A percentile compares a stretch with the other conserved stretches of the same genome.
Conservation (phyloP, 2,329 filamentous ascomycete species). For the Fusarium mundagurra region DNA sequence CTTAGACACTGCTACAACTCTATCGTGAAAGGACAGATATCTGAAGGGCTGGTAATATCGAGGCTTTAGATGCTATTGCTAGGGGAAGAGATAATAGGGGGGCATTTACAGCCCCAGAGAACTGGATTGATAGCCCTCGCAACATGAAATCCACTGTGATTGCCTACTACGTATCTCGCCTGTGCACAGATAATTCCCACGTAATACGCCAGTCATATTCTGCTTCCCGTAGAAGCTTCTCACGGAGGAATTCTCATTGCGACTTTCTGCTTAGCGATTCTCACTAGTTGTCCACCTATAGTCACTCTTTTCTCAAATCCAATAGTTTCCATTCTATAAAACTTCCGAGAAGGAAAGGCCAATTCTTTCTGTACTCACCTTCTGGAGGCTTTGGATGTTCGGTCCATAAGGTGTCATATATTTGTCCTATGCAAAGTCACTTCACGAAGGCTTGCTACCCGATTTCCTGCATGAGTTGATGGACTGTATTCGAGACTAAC, state of each 20-base stretch:
- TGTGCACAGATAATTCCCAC: background rate
- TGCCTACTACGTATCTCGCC: background rate
- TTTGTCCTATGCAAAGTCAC: background rate
- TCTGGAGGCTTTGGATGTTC: background rate
- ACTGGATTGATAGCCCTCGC: background rate
- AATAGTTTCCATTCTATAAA: background rate
- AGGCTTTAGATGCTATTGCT: background rate
- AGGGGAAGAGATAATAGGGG: background rate
- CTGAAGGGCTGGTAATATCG: background rate
- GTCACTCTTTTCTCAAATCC: background rate
- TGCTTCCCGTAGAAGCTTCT: background rate
- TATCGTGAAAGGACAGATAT: background rate
- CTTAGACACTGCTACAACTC: background rate
- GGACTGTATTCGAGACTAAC: background rate
- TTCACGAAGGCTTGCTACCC: background rate
- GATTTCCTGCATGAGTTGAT: background rate
- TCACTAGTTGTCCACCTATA: background rate
- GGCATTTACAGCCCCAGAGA: background rate
- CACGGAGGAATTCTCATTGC: too few relatives aligned
- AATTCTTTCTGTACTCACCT: background rate
- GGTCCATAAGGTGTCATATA: background rate
- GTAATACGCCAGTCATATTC: background rate
- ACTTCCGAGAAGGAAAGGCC: background rate
- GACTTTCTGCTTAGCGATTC: background rate
- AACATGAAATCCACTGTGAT: background rate